Base-by-base conservation (phyloP, 2,329 filamentous ascomycete species). In the Exophiala spinifera region DNA sequence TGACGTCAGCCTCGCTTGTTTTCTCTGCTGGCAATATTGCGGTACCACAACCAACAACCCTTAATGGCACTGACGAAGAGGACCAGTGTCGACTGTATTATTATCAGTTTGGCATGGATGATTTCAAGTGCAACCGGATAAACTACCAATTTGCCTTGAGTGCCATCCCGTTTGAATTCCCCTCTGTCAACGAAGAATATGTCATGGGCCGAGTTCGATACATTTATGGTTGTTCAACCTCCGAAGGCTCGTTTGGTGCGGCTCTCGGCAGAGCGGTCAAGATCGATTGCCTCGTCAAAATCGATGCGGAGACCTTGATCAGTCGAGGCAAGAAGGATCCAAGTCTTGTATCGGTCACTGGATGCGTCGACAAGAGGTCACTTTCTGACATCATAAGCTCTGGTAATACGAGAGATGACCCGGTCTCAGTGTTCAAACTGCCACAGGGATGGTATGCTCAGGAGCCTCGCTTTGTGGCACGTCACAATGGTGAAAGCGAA, bases 41-140 rank as follows among this genome's bases (percentile, higher is more conserved):
- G 7, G 75, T 78, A 3, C 84, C 84, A 4, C 69, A 69, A n/a
- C 69, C 65, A 2, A 56, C 70, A 47, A 65, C 64, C 1, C 67
- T 72, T 49, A 71, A 73, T 25, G 68, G 69, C 1, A 42, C 28
- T 13, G 20, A 36, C 3, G 83, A 87, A 57, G 78, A 83, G 59
- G 82, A 86, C 43, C 83, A 88, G 66, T 88, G 85, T 55, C 78
- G 85, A 4, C 73, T 89, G 0, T 88, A 88, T 67, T 87, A 87
- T 64, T 88, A 87, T 64, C 75, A 76, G 34, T 88, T 88, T 63
- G 56, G 65, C 3, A 44, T 63, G 1, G 62, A 63, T 2, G 66
- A 55, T 37, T 17, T 36, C 4, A 44, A 46, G 14, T 42, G 47
- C 20, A 63, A 61, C 2, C 65, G 60, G 0, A 85, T 88, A 39